Evolutionary conservation across 2,329 filamentous ascomycete genomes (phyloP), one percentile per base, ranked within the genome.

Genomic region (Tetracladium maxilliforme): DNA sequence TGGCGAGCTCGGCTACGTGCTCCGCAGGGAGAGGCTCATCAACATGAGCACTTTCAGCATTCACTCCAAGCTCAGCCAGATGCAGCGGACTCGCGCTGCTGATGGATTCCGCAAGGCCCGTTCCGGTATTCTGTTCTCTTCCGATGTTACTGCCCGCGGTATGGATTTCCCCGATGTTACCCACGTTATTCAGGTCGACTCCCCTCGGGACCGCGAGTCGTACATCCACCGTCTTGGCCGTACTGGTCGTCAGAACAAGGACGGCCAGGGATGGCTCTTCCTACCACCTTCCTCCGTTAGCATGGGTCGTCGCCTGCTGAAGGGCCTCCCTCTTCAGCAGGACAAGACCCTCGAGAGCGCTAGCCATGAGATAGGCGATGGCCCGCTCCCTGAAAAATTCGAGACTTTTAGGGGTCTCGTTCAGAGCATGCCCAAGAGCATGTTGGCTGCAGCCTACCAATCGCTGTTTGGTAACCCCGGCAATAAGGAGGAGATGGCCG

Each of bases 81-180:
- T 12, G 0, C 54, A 64, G 39, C 73, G 90, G 25, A 90, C 82
- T 3, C 56, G 49, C 23, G 70, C 70, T 18, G 73, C 87, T 2
- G 70, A 87, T 1, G 44, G 39, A 14, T 98, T 94, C 69, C 73
- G 80, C 22, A 42, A 40, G 10, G 52, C 68, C n/a, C 44, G 52
- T 15, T 64, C 61, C 16, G 82, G 61, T 15, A 58, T 87, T 28
- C 59, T 86, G 22, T 65, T 84, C 44, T 81, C 80, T 3, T 81
- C 79, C 3, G 80, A 87, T 47, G 79, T 87, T 16, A 80, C 78
- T 6, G 78, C 80, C 9, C 64, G 80, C 47, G 80, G 80, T 36
- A 83, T 87, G 74, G 80, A 87, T 45, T 84, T 84, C 51, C 79
- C 79, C 15, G 60, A 70, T 26, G 79, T 86, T 13, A 78, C 74